Conservation (phyloP, 805 yeast genomes). For the Candida bentonensis region DNA sequence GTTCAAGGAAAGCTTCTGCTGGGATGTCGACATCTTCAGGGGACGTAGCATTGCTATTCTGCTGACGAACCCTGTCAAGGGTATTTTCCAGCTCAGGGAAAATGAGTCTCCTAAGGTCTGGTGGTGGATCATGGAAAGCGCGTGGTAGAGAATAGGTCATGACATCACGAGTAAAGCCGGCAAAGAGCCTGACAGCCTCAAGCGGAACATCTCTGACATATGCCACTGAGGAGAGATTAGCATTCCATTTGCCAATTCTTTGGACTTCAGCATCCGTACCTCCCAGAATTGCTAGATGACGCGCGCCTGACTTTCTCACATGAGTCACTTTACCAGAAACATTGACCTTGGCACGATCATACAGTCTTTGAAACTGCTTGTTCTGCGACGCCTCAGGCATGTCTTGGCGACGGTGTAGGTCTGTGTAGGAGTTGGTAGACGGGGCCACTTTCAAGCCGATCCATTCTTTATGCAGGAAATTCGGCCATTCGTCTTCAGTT, state of each 20-base stretch:
- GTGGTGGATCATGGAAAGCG: conserved; percentile 1
- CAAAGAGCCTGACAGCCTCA: not conserved
- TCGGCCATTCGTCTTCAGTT: not conserved
- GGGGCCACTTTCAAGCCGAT: not conserved
- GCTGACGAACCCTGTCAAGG: not conserved
- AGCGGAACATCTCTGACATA: not conserved
- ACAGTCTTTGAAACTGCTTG: conserved; percentile 1
- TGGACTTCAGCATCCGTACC: conserved; percentile 1
- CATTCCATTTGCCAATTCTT: not conserved
- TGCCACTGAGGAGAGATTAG: not conserved
- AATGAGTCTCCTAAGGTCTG: not conserved
- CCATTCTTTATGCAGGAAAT: not conserved
- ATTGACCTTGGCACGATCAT: not conserved
- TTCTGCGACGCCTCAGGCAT: conserved; percentile 1
- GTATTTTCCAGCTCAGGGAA: not conserved
- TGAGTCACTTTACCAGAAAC: conserved; percentile 1
- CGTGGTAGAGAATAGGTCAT: conserved; percentile 1
- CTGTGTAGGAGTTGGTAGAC: not conserved
- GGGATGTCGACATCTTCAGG: not conserved
- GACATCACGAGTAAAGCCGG: conserved; percentile 1
- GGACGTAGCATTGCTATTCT: not conserved
- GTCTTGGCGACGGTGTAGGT: conserved; percentile 1
- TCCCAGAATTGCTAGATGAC: not conserved
- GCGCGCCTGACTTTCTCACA: not conserved
- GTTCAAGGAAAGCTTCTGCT: not conserved